Base-by-base conservation (phyloP, 2,329 filamentous ascomycete species). In the Diaporthe citri region DNA sequence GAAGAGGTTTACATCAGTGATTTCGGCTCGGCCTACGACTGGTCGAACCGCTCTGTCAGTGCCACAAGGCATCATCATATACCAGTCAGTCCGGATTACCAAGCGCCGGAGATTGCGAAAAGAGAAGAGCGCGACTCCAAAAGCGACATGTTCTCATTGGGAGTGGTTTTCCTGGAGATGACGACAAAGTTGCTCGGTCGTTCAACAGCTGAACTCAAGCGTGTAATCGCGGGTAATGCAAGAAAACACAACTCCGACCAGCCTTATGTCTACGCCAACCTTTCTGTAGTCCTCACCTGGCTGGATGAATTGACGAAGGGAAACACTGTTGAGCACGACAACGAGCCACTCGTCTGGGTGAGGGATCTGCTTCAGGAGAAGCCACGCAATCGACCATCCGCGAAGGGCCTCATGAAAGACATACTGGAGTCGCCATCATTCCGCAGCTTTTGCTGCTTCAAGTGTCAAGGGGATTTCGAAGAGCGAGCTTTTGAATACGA, bases 61-160 rank as follows among this genome's bases (percentile, higher is more conserved):
- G 75, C 74, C 34, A 78, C 77, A 10, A 57, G 72, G 28, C 77
- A 78, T 69, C 22, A 39, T 28, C 71, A 74, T 41, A 71, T 64
- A n/a, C 76, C 74, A 9, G 62, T 71, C 28, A 78, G 74, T 36
- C 69, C 70, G 6, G 77, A 78, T 51, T 78, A 76, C 36, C 77
- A 77, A 74, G 76, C 77, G 22, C 77, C 77, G 7, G 77, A 78
- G 60, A 51, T 78, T 12, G 75, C 71, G 6, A 76, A 73, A 39
- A 43, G 56, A 7, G 77, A 75, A 31, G 74, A 76, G 43, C 74
- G 67, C 34, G 76, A 76, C 4, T 72, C 72, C 10, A 55, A 64
- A 22, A 77, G 74, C 56, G 77, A 78, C 52, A 78, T 78, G 77
- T 78, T 74, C 72, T 78, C 77, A 6, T 69, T 78, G 36, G 77